Evolutionary conservation across 768 basidiomycete species (phyloP).

Genomic region (Sarcodon sp.): DNA sequence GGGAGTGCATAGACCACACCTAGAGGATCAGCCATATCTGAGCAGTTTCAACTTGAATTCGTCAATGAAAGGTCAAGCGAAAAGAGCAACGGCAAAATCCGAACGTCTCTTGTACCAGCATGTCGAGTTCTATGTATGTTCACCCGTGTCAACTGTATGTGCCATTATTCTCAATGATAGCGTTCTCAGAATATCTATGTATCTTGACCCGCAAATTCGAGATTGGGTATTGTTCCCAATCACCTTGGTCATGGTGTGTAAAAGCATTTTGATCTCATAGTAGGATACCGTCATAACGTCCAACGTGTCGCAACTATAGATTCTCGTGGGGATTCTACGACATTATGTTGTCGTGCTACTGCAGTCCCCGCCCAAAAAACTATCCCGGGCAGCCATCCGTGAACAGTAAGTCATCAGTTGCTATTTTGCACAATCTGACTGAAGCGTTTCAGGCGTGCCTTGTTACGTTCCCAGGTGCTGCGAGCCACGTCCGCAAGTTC

Average conservation of each 20-base stretch:
- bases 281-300: slow-evolving; percentile 1
- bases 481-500: slow-evolving; percentile 72
- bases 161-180: background rate
- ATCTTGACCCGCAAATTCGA: slow-evolving; percentile 92
- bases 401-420: slow-evolving; percentile 67
- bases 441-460: slow-evolving; percentile 40
- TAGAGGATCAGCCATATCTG: background rate
- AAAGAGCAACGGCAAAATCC: no score
- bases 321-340: slow-evolving; percentile 83
- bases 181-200: slow-evolving; percentile 31
- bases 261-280: slow-evolving; percentile 1
- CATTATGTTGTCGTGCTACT: slow-evolving; percentile 88
- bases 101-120: slow-evolving; percentile 5
- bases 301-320: slow-evolving; percentile 28
- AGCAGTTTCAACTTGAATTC: background rate
- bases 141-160: background rate
- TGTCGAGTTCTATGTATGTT: slow-evolving; percentile 18
- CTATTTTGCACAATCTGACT: background rate
- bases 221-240: slow-evolving; percentile 94
- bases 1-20: background rate
- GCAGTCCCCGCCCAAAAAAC: slow-evolving; percentile 73
- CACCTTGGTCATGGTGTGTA: slow-evolving; percentile 86
- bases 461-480: slow-evolving; percentile 75
- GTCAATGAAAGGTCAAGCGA: background rate
- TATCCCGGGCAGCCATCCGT: slow-evolving; percentile 63